Conservation (phyloP, 129 eudicot species). For the Centrapalus pauciflorus region DNA sequence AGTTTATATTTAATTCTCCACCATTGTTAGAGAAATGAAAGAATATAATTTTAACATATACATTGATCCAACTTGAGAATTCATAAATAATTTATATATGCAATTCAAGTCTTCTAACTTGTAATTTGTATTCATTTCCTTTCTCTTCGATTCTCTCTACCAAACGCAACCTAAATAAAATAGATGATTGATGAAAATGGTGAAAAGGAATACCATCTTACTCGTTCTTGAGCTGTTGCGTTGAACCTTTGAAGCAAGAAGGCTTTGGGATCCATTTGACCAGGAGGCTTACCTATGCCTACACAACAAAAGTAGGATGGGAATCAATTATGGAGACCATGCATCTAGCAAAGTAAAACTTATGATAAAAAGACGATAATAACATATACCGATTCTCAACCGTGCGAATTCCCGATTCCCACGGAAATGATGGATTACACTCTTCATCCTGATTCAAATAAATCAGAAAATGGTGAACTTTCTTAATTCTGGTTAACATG, state of each 20-base stretch:
- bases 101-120: too few relatives aligned
- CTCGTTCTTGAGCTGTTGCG: slow-evolving; percentile 70
- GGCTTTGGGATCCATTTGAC: slow-evolving; percentile 98
- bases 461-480: neutral
- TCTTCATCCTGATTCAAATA: slow-evolving; percentile 53
- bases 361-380: neutral
- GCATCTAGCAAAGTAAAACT: neutral
- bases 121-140: too few relatives aligned
- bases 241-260: slow-evolving; percentile 92
- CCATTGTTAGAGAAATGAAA: neutral
- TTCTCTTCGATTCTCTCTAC: too few relatives aligned
- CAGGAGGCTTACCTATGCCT: slow-evolving; percentile 94
- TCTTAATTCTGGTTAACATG: too few relatives aligned
- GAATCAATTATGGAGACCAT: neutral
- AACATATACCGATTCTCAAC: slow-evolving; percentile 65
- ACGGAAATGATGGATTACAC: slow-evolving; percentile 70
- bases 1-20: too few relatives aligned
- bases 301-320: neutral
- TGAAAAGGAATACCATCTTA: slow-evolving; percentile 24
- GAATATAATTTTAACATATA: too few relatives aligned
- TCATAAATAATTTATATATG: too few relatives aligned
- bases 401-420: slow-evolving; percentile 77
- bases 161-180: too few relatives aligned
- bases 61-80: too few relatives aligned
- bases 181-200: neutral